Evolutionary conservation across 169 alveolate species (phyloP).

Genomic region (Eimeria necatrix): DNA sequence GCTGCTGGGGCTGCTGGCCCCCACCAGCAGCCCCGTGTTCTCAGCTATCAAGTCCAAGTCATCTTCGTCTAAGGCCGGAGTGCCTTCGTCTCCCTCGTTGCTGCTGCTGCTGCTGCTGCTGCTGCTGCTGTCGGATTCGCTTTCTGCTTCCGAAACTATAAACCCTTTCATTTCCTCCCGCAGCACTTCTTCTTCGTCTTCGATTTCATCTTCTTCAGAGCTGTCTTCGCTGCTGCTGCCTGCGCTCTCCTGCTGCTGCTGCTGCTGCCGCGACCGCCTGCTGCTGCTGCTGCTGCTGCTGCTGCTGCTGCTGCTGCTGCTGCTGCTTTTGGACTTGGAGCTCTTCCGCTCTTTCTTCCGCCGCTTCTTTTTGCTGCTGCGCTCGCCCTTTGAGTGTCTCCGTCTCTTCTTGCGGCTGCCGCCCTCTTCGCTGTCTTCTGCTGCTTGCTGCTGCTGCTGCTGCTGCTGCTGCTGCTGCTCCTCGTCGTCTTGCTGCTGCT

Average conservation of each 20-base stretch:
- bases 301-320: too few species aligned
- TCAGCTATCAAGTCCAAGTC: slow-evolving; percentile 63
- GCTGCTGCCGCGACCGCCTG: slow-evolving; percentile 22
- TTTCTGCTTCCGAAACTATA: slow-evolving; percentile 61
- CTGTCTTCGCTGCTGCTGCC: slow-evolving; percentile 32
- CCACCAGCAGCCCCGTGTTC: slow-evolving; percentile 65
- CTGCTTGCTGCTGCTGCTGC: slow-evolving; percentile 4
- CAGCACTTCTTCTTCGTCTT: slow-evolving; percentile 59
- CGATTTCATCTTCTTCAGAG: not conserved
- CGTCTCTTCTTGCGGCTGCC: slow-evolving; percentile 17
- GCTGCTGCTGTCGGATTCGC: slow-evolving; percentile 45
- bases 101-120: slow-evolving; percentile 43
- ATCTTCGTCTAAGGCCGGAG: slow-evolving; percentile 54
- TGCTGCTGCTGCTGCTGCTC: slow-evolving; percentile 50
- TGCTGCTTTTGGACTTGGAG: not conserved
- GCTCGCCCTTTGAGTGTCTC: not conserved
- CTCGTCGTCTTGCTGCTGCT: slow-evolving; percentile 26
- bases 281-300: too few species aligned
- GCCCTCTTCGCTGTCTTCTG: not conserved
- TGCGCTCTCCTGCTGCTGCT: slow-evolving; percentile 11
- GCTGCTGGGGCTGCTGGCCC: not conserved
- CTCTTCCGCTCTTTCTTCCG: slow-evolving; percentile 14
- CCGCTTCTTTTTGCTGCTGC: slow-evolving; percentile 43
- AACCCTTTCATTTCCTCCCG: slow-evolving; percentile 64
- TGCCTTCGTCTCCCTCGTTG: slow-evolving; percentile 37